Percentiles rank a stretch among this genome's conserved stretches.
phyloP scores from a whole-genome alignment of 2,329 filamentous ascomycete species.

The Monosporascus sp. region DNA sequence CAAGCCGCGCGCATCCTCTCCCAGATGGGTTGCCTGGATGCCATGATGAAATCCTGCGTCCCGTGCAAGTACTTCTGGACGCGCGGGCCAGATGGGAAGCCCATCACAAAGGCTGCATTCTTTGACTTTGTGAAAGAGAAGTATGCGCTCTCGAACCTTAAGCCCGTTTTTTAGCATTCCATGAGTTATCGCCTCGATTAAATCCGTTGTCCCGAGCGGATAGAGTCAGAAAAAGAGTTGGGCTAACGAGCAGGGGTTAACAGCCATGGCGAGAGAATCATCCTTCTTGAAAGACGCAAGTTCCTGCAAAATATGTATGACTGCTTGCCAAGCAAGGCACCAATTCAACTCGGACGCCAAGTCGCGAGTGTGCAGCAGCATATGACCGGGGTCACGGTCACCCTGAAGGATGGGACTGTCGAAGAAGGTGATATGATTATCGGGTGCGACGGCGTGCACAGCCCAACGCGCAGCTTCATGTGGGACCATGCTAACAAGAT shows the following conservation, averaged over 20 bases:
- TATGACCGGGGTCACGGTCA: slow-evolving; percentile 4
- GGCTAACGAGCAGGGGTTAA: too few relatives aligned
- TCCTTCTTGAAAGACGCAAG: slow-evolving; percentile 2
- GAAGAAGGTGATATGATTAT: slow-evolving; percentile 11
- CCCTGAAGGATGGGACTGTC: slow-evolving; percentile 5
- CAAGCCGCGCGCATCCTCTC: slow-evolving; percentile 6
- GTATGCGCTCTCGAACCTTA: too few relatives aligned
- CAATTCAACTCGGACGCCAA: background rate
- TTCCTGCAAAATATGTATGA: slow-evolving; percentile 5
- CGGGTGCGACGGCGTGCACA: slow-evolving; percentile 12
- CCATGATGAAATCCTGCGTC: background rate
- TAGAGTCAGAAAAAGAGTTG: too few relatives aligned
- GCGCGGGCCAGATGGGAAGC: background rate
- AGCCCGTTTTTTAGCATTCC: too few relatives aligned
- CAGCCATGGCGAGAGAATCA: background rate
- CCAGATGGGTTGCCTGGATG: slow-evolving; percentile 5
- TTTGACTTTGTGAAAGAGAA: too few relatives aligned
- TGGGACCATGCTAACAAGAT: slow-evolving; percentile 14
- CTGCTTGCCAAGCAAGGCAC: slow-evolving; percentile 1
- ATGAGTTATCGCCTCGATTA: too few relatives aligned
- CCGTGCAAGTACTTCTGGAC: background rate
- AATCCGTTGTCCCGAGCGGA: too few relatives aligned
- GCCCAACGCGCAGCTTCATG: slow-evolving; percentile 13
- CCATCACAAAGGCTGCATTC: background rate
- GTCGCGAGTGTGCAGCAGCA: slow-evolving; percentile 2